Evolutionary conservation across 495 filamentous ascomycete genomes (phyloP).

Genomic region (Lepidopterella palustris): DNA sequence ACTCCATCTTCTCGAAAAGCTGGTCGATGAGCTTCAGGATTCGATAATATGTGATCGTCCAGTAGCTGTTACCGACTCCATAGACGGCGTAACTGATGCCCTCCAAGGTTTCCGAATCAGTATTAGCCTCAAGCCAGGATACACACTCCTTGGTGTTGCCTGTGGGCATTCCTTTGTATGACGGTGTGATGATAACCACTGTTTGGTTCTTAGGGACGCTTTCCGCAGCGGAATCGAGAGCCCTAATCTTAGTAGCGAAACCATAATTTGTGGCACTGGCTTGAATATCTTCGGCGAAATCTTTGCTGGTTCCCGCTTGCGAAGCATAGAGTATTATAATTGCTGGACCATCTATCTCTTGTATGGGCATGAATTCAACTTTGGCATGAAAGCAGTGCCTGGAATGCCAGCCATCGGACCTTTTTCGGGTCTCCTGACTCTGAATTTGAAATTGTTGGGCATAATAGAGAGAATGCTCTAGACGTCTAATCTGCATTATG

Average conservation of each 20-base stretch:
- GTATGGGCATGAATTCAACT: neutral
- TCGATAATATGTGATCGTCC: conserved; percentile 9
- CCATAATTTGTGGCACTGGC: conserved; percentile 10
- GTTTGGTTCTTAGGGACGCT: conserved; percentile 11
- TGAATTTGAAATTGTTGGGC: conserved; percentile 19
- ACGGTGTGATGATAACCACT: conserved; percentile 12
- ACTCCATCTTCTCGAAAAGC: conserved; percentile 14
- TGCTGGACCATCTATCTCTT: neutral
- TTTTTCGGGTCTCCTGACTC: neutral
- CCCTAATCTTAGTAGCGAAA: conserved; percentile 2
- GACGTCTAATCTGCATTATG: neutral
- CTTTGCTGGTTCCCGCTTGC: conserved; percentile 15
- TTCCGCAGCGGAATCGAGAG: conserved; percentile 8
- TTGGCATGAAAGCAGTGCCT: neutral
- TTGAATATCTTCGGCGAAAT: conserved; percentile 11
- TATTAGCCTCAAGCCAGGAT: conserved; percentile 11
- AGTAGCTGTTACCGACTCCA: conserved; percentile 19
- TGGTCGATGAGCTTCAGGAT: conserved; percentile 16
- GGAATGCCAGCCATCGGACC: neutral
- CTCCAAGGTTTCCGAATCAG: neutral
- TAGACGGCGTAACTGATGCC: conserved; percentile 20
- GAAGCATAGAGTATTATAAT: conserved; percentile 17
- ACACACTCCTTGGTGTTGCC: conserved; percentile 20
- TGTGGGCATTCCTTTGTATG: conserved; percentile 16
- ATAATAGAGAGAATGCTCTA: conserved; percentile 13